Conservation (phyloP, 768 basidiomycete species). For the Asterophora parasitica region DNA sequence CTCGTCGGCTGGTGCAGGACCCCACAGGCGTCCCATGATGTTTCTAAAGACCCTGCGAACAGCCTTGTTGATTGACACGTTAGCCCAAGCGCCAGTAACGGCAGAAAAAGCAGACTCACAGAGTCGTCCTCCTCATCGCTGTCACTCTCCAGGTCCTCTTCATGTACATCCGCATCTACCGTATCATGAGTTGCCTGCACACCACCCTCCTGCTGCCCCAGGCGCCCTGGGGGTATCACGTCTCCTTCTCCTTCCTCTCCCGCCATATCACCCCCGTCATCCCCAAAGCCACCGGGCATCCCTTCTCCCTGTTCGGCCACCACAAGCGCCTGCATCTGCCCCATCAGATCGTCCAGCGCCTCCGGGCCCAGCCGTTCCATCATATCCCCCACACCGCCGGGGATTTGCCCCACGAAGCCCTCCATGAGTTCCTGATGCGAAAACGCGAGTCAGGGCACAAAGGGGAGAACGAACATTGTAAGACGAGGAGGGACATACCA, state of each 20-base stretch:
- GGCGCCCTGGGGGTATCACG: too few relatives aligned
- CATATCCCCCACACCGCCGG: conserved; percentile 60
- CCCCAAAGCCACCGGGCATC: conserved; percentile 40
- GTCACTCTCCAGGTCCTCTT: conserved; percentile 23
- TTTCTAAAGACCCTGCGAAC: conserved; percentile 58
- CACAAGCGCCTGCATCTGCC: conserved; percentile 30
- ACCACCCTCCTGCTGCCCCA: conserved; percentile 21
- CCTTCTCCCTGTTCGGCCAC: conserved; percentile 33
- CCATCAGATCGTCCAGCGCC: conserved; percentile 56
- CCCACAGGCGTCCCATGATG: conserved; percentile 59
- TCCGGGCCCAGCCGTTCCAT: conserved; percentile 53
- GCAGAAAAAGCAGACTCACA: conserved; percentile 30
- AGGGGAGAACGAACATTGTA: conserved; percentile 10
- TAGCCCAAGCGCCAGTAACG: not conserved
- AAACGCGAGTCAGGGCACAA: conserved; percentile 51
- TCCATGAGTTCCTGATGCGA: too few relatives aligned
- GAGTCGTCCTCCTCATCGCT: conserved; percentile 45
- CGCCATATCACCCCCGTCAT: conserved; percentile 11
- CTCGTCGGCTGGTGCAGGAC: conserved; percentile 26
- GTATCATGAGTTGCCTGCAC: too few relatives aligned
- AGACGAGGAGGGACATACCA: conserved; percentile 32
- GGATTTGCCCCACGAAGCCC: too few relatives aligned
- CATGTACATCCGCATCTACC: conserved; percentile 12
- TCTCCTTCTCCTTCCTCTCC: conserved; percentile 18
- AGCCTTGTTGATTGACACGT: not conserved